These are phyloP conservation scores for Leccinum subrobustum DNA, from an alignment of 1,284 basidiomycete species.

Conservation along the genomic window DNA sequence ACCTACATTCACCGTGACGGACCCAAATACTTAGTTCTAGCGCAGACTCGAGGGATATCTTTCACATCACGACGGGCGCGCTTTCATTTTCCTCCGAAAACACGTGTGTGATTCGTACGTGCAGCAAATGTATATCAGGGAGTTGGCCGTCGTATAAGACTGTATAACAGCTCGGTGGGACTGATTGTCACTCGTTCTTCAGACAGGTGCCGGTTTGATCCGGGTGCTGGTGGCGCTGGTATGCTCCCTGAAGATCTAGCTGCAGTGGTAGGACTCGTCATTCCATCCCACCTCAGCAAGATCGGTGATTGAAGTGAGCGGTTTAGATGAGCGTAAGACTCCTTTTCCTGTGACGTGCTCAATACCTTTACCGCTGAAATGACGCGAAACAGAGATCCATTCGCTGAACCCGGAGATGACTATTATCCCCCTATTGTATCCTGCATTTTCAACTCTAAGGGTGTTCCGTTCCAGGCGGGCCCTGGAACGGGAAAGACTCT, in stretches of 20 bases:
- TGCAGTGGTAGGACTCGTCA: conserved; percentile 58
- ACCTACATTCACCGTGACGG: no score
- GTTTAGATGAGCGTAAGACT: conserved; percentile 83
- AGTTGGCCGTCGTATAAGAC: no score
- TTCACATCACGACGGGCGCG: no score
- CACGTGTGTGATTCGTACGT: no score
- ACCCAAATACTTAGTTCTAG: no score
- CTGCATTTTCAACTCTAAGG: conserved; percentile 93
- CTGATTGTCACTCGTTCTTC: no score
- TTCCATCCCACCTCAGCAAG: conserved; percentile 74
- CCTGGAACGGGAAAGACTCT: conserved; percentile 95
- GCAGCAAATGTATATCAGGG: no score
- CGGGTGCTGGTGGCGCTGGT: conserved; percentile 54
- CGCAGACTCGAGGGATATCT: no score
- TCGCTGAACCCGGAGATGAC: conserved; percentile 97
- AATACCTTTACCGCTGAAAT: conserved; percentile 3
- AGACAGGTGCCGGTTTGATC: conserved; percentile 44
- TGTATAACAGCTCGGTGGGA: no score
- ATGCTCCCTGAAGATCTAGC: conserved; percentile 56
- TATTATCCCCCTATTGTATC: conserved; percentile 92
- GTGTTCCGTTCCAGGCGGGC: conserved; percentile 85
- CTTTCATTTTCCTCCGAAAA: no score
- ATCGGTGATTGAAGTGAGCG: conserved; percentile 69
- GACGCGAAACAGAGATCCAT: conserved; percentile 74
- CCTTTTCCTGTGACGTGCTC: background rate